Evolutionary conservation across 169 alveolate genomes (phyloP).

Genomic region (Blepharisma undulans): DNA sequence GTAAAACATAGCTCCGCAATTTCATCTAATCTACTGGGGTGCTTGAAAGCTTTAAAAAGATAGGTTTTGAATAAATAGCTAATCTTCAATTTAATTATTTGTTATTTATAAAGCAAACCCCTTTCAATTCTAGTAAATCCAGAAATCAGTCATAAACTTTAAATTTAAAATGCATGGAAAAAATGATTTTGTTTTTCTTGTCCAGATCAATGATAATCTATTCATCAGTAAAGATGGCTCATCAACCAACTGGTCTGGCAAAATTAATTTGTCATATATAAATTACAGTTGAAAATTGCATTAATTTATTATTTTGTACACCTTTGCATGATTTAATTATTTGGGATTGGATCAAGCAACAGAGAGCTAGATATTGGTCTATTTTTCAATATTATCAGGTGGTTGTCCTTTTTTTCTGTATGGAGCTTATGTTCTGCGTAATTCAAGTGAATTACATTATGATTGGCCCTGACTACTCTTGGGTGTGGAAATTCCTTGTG

Average conservation of each 20-base stretch:
- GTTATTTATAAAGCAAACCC: no score
- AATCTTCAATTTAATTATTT: no score
- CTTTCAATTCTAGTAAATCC: no score
- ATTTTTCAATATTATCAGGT: background rate
- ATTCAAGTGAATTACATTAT: background rate
- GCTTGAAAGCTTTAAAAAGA: background rate
- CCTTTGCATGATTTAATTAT: background rate
- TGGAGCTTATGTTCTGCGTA: background rate
- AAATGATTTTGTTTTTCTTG: background rate
- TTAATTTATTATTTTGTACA: background rate
- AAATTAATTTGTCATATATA: background rate
- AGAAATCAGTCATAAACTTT: no score
- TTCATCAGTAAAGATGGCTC: background rate
- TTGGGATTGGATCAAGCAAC: background rate
- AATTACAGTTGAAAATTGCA: background rate
- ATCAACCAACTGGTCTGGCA: background rate
- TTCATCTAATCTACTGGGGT: background rate
- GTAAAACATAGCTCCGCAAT: background rate
- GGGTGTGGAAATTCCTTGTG: background rate
- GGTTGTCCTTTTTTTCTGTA: background rate
- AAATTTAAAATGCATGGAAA: no score
- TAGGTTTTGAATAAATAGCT: no score
- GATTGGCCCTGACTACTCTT: background rate
- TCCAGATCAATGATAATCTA: background rate
- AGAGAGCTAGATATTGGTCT: background rate